Evolutionary conservation across 129 eudicot species (phyloP).

Genomic region (Centaurea solstitialis): DNA sequence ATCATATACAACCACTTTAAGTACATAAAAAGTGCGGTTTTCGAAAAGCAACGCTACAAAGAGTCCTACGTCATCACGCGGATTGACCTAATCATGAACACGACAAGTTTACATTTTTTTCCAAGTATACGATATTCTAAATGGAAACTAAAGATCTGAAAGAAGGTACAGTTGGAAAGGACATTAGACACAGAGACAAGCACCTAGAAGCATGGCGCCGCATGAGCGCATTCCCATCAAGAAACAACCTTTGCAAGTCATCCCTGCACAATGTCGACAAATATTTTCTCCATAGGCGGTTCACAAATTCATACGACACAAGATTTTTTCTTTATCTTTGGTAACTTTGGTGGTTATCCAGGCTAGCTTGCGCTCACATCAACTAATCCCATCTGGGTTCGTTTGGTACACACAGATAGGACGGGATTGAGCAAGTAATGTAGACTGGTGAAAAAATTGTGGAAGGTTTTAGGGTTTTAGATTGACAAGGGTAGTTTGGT

Average conservation of each 20-base stretch:
- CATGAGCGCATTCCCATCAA: slow-evolving; percentile 1
- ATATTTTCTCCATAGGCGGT: not conserved
- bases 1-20: slow-evolving; percentile 12
- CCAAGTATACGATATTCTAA: slow-evolving; percentile 5
- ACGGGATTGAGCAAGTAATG: not conserved
- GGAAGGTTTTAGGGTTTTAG: not conserved
- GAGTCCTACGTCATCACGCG: not conserved
- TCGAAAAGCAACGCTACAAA: not conserved
- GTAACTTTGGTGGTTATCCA: not conserved
- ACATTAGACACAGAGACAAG: slow-evolving; percentile 12
- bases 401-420: not conserved
- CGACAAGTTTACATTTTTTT: not conserved
- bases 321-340: not conserved
- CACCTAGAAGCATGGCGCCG: slow-evolving; percentile 3
- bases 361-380: not conserved
- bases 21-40: not conserved
- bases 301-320: not conserved
- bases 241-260: slow-evolving; percentile 32
- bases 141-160: slow-evolving; percentile 6
- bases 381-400: not conserved
- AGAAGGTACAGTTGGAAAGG: slow-evolving; percentile 2
- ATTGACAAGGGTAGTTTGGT: not conserved
- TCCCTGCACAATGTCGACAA: slow-evolving; percentile 21
- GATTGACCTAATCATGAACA: slow-evolving; percentile 8
- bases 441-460: not conserved